These are phyloP conservation scores for Secale cereale DNA, from an alignment of 176 grass and related monocot genomes.

Conservation along the genomic window DNA sequence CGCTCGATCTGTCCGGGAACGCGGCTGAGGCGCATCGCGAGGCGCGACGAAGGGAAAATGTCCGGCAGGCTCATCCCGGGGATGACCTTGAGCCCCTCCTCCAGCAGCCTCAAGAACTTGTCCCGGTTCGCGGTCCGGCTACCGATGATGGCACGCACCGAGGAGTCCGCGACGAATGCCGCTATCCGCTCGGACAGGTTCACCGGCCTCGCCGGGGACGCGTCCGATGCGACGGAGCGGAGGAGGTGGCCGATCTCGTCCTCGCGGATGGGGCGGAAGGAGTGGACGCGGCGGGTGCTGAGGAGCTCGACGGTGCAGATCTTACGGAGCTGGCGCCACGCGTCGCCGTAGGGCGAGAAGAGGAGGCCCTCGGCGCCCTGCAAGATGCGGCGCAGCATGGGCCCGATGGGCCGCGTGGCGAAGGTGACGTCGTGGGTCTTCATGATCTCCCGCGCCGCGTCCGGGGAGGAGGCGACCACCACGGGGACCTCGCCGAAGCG, in stretches of 20 bases:
- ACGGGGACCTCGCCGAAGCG: background rate
- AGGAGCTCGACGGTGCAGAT: slow-evolving; percentile 43
- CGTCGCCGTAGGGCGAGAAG: slow-evolving; percentile 51
- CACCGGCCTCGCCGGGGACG: background rate
- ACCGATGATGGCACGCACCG: slow-evolving; percentile 31
- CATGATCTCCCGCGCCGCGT: slow-evolving; percentile 59
- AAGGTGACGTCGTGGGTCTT: slow-evolving; percentile 54
- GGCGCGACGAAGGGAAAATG: slow-evolving; percentile 42
- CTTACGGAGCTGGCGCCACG: slow-evolving; percentile 60
- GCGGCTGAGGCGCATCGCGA: slow-evolving; percentile 5
- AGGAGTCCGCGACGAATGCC: background rate
- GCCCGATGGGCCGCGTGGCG: slow-evolving; percentile 11
- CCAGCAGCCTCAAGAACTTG: background rate
- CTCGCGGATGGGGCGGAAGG: slow-evolving; percentile 34
- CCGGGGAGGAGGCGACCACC: slow-evolving; percentile 45
- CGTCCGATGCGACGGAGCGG: background rate
- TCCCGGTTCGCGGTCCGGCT: background rate
- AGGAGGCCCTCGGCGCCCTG: slow-evolving; percentile 42
- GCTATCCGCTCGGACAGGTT: background rate
- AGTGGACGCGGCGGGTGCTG: slow-evolving; percentile 38
- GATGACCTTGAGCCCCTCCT: background rate
- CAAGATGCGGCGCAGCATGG: slow-evolving; percentile 1
- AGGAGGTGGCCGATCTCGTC: slow-evolving; percentile 34
- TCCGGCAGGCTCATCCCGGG: slow-evolving; percentile 34
- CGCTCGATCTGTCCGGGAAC: background rate